A percentile compares a stretch with the other conserved stretches of the same genome.
Conservation (phyloP, 805 yeast species). For the Kazachstania kunashirensis region DNA sequence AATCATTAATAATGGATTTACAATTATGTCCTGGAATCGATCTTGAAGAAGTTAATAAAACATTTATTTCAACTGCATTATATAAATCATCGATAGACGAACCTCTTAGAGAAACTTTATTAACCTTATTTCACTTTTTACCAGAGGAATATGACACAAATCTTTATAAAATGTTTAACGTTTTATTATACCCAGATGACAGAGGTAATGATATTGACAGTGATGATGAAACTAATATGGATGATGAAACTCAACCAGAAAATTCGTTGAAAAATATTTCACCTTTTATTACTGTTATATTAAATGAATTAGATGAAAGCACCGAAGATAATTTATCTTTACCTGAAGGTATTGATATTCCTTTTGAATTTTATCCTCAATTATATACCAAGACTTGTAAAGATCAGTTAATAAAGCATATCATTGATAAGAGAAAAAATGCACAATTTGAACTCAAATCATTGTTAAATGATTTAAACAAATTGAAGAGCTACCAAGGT, state of each 20-base stretch:
- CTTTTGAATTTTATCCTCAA: constrained; percentile 29
- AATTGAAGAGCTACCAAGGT: constrained; percentile 26
- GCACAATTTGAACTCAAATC: constrained; percentile 14
- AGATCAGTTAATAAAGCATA: constrained; percentile 19
- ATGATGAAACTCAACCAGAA: constrained; percentile 6
- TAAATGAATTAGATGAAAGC: constrained; percentile 26
- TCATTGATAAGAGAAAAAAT: constrained; percentile 16
- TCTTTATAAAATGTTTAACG: constrained; percentile 28
- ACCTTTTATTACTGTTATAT: constrained; percentile 24
- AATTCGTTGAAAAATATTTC: constrained; percentile 23
- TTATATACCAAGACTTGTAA: constrained; percentile 23
- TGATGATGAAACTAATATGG: not conserved
- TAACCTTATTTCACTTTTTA: constrained; percentile 26
- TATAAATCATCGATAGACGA: constrained; percentile 15
- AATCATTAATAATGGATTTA: constrained; percentile 16
- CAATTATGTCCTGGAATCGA: constrained; percentile 15
- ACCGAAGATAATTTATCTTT: constrained; percentile 11
- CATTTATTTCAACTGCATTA: constrained; percentile 24
- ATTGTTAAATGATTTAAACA: constrained; percentile 15
- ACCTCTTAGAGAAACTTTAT: constrained; percentile 16
- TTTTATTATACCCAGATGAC: constrained; percentile 22
- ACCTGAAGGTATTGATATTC: constrained; percentile 24
- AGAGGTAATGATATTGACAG: constrained; percentile 6
- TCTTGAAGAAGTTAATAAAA: constrained; percentile 9
- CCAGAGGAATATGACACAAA: constrained; percentile 28